Evolutionary conservation across 768 basidiomycete species (phyloP), one percentile per base, ranked within the genome.

Genomic region (Russula sp.): DNA sequence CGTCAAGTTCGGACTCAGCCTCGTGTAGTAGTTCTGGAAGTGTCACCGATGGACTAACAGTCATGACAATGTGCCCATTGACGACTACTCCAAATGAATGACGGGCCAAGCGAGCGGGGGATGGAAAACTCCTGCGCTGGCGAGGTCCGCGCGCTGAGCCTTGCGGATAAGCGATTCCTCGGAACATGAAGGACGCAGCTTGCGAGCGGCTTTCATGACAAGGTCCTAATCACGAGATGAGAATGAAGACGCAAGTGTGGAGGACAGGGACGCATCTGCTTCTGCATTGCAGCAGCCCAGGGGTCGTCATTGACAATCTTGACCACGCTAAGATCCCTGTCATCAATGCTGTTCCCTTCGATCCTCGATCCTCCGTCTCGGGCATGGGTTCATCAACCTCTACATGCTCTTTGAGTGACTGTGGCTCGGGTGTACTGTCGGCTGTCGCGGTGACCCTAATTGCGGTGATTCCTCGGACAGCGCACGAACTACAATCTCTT

Each of bases 291-390:
- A 50, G 94, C 94, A 18, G 91, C 91, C 62, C 81, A 79, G 3
- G 94, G 90, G 72, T 95, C 90, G 20, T 84, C 82, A 63, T 89
- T 92, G 2, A 86, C 86, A 64, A 96, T 89, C 75, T 90, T 88
- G 67, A 97, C 84, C 6, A 95, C 76, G 20, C 82, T 82, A 13
- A 76, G 73, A 55, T 83, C 81, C 8, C 78, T 77, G 6, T 75
- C 76, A 48, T 67, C 60, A 3, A 76, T 73, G 34, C 74, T 69
- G 20, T 71, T 75, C 14, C 71, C 75, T 3, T 65, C 69, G 65
- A 66, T 22, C 72, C 75, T 1, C 70, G 71, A 35, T 65, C 70
- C 57, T 57, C 65, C 68, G 55, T 62, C 66, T 34, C 60, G 32
- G 37, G 52, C 44, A 61, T 63, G 1, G 54, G 60, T 18, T 62